Evolutionary conservation across 176 grass and related monocot genomes (phyloP).

Genomic region (Ensete ventricosum): DNA sequence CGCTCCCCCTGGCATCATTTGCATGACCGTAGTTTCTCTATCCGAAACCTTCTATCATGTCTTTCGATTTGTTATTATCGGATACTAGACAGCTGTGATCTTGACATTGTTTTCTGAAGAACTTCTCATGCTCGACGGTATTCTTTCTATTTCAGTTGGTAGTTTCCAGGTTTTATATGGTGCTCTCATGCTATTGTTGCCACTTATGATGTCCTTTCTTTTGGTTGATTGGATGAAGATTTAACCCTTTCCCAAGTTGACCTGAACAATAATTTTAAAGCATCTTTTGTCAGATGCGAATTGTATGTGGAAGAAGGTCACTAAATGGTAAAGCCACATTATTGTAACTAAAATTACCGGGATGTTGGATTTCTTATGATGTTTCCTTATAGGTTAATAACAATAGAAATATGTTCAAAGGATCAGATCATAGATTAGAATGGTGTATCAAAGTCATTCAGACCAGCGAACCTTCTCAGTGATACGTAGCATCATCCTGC

Average conservation of each 20-base stretch:
- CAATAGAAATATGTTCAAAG: no score
- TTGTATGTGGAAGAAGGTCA: not conserved
- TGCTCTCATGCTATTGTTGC: not conserved
- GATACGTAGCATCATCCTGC: no score
- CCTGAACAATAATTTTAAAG: not conserved
- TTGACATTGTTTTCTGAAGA: not conserved
- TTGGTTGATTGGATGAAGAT: not conserved
- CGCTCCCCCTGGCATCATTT: conserved; percentile 37
- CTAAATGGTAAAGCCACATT: not conserved
- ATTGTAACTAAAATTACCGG: not conserved
- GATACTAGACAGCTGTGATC: not conserved
- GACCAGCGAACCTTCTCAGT: no score
- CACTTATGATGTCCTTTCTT: not conserved
- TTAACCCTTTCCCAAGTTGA: not conserved
- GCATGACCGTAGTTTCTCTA: conserved; percentile 58
- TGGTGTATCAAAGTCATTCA: no score
- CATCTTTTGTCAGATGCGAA: not conserved
- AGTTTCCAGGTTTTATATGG: not conserved
- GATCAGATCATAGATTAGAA: no score
- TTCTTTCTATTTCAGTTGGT: not conserved
- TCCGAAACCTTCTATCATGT: not conserved
- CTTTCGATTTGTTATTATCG: not conserved
- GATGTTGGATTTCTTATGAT: not conserved
- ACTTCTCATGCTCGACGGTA: not conserved
- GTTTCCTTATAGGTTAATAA: not conserved